Evolutionary conservation across 768 basidiomycete genomes (phyloP).

Genomic region (Leccinum variicolor): DNA sequence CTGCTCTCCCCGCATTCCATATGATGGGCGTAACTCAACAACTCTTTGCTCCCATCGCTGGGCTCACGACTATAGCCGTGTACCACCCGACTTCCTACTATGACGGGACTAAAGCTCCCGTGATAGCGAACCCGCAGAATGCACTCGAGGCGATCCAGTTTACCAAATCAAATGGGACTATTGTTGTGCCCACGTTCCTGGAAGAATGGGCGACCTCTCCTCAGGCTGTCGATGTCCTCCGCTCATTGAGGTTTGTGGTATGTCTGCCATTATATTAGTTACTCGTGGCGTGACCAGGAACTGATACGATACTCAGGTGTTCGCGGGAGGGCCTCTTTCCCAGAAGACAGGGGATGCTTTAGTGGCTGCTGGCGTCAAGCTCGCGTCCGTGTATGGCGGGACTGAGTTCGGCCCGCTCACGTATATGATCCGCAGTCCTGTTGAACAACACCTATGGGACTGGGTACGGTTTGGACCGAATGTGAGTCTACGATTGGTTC

Average conservation of each 20-base stretch:
- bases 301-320: conserved; percentile 23
- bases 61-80: background rate
- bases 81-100: background rate
- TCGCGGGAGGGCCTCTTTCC: conserved; percentile 36
- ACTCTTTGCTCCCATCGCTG: background rate
- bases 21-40: background rate
- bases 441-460: conserved; percentile 34
- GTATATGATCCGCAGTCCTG: conserved; percentile 5
- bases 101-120: conserved; percentile 7
- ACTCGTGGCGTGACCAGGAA: background rate
- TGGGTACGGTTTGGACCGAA: conserved; percentile 28
- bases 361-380: conserved; percentile 31
- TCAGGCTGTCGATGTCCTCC: conserved; percentile 19
- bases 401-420: conserved; percentile 36
- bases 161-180: conserved; percentile 13
- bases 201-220: conserved; percentile 18
- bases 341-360: conserved; percentile 34
- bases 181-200: conserved; percentile 23
- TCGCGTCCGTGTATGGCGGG: conserved; percentile 35
- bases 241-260: conserved; percentile 20
- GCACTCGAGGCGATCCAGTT: conserved; percentile 14
- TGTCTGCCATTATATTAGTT: background rate
- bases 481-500: conserved; percentile 29
- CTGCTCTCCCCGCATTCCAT: background rate
- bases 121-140: conserved; percentile 21